phyloP scores from a whole-genome alignment of 2,329 filamentous ascomycete genomes.

The Ciborinia camelliae region DNA sequence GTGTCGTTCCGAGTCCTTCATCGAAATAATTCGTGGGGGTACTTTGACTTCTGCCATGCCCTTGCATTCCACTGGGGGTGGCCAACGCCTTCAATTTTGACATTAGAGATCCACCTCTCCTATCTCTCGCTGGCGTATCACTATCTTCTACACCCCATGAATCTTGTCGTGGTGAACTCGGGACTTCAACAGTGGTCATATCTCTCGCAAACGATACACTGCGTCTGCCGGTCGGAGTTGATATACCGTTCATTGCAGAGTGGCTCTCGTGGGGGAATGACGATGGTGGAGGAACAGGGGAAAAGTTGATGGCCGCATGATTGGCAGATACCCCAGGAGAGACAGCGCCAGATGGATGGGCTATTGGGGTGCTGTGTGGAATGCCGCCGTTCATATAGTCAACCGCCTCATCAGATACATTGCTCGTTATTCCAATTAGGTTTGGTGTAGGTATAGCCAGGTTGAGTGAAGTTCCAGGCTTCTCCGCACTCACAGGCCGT shows the following conservation, averaged over 20 bases:
- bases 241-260: constrained; percentile 29
- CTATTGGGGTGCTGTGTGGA: constrained; percentile 27
- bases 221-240: constrained; percentile 45
- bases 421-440: constrained; percentile 24
- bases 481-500: constrained; percentile 29
- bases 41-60: constrained; percentile 46
- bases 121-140: constrained; percentile 57
- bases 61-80: constrained; percentile 44
- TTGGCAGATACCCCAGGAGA: constrained; percentile 5
- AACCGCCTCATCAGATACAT: constrained; percentile 27
- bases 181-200: constrained; percentile 42
- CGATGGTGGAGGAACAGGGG: constrained; percentile 23
- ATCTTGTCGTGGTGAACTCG: constrained; percentile 56
- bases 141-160: constrained; percentile 58
- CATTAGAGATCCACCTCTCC: constrained; percentile 66
- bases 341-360: background rate
- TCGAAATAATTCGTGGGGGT: constrained; percentile 36
- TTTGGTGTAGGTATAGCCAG: constrained; percentile 21
- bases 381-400: constrained; percentile 38
- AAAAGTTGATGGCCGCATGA: constrained; percentile 11
- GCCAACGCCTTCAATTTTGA: constrained; percentile 75
- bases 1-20: constrained; percentile 41
- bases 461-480: constrained; percentile 20
- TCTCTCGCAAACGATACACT: constrained; percentile 74
- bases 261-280: constrained; percentile 12